Conservation (phyloP, 805 yeast species). For the Cyberlindnera misumaiensis region DNA sequence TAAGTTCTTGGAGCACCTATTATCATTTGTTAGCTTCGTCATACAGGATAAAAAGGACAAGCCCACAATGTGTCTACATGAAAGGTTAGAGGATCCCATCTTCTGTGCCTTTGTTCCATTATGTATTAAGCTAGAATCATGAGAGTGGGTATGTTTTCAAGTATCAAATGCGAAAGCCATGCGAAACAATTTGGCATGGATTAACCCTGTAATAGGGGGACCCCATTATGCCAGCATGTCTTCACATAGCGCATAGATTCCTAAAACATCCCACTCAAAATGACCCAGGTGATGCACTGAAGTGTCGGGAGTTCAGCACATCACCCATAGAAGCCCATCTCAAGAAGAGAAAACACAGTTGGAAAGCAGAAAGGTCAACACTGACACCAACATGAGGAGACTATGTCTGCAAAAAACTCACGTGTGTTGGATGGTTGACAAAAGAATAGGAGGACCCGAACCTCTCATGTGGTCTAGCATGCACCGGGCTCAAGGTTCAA, state of each 20-base stretch:
- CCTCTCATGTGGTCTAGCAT: constrained; percentile 35
- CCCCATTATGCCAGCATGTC: background rate
- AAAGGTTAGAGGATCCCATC: constrained; percentile 3
- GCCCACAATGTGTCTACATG: constrained; percentile 7
- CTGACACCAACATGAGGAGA: constrained; percentile 3
- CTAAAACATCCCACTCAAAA: constrained; percentile 2
- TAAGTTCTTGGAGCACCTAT: constrained; percentile 97
- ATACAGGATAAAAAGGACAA: background rate
- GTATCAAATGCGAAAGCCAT: background rate
- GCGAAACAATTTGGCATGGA: no score
- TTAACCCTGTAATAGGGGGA: no score
- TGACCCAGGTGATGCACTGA: constrained; percentile 34
- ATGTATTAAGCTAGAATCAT: constrained; percentile 3
- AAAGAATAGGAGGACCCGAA: constrained; percentile 59
- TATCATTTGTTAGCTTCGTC: constrained; percentile 14
- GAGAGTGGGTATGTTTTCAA: constrained; percentile 1
- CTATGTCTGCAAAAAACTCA: constrained; percentile 6
- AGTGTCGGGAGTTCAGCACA: constrained; percentile 87
- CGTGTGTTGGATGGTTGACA: constrained; percentile 1
- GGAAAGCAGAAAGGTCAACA: constrained; percentile 1
- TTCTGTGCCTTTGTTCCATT: constrained; percentile 6
- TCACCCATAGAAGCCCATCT: constrained; percentile 3
- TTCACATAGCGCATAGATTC: background rate
- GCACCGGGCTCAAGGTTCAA: background rate
- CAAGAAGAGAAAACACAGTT: constrained; percentile 3